Evolutionary conservation across 768 basidiomycete species (phyloP), one percentile per base, ranked within the genome.

Genomic region (Podaxis mareebaensis): DNA sequence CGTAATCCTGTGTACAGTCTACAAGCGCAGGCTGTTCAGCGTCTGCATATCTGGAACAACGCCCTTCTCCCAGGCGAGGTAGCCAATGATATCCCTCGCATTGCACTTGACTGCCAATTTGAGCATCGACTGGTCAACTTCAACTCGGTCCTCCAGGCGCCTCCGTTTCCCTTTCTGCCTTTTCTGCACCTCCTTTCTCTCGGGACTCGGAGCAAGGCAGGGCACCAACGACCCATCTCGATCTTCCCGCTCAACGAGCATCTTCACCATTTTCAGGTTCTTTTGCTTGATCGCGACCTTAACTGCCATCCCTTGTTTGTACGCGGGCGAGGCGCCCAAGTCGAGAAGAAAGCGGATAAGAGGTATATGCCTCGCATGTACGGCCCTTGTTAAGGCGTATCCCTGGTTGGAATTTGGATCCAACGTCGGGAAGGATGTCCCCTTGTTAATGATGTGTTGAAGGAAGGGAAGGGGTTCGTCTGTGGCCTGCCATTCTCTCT

Each of bases 321-420:
- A 74, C 4, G 70, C 69, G 0, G 95, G 95, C 11, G 88, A 89
- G 0, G 93, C 95, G 3, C 87, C 90, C 20, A 87, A 77, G 2
- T 78, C 76, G 54, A 97, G 85, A 15, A 98, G 80, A 67, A 92
- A 88, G 24, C 73, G 77, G 1, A 95, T 78, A 7, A 97, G 83
- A 3, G 88, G 86, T 1, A 80, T 60, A 65, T 89, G 88, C 22
- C 78, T 77, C 0, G 83, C 86, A 40, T 88, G 79, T 1, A 94
- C 91, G 1, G 95, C 93, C 66, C 85, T 87, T 15, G 86, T 87
- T 44, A 97, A 85, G 0, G 90, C 88, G 70, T 95, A 97, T 1
- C 95, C 96, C 2, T 84, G 80, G 72, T 92, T 81, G 7, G 91
- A 84, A 72, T 96, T 85, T 12, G 81, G 70, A 33, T 87, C 77